Base-by-base conservation (phyloP, 2,329 filamentous ascomycete genomes). In the Ceratocystis papillata region DNA sequence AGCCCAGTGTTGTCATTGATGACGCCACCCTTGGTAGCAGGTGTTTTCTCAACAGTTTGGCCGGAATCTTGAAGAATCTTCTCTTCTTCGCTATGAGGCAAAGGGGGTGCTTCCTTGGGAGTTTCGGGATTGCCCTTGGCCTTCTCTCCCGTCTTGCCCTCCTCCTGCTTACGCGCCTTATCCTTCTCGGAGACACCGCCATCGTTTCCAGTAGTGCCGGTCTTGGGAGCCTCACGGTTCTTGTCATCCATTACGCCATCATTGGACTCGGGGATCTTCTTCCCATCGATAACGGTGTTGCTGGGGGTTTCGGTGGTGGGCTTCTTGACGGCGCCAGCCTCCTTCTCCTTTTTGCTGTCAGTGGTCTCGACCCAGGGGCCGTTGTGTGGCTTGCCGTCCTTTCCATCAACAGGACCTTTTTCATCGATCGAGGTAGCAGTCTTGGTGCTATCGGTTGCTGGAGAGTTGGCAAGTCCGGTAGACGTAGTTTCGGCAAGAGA, bases 161-260 rank as follows among this genome's bases (percentile, higher is more conserved):
- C 87, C 70, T 87, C 81, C 46, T 82, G 81, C 72, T 88, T 87
- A 68, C 84, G 82, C 62, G 85, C 86, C 77, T 90, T 94, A 70
- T 86, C 85, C 76, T 95, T 96, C 73, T 92, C 88, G 30, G 87
- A 90, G 53, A 97, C 89, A 64, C 93, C 92, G 12, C 91, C 92
- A 73, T 92, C 89, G 1, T 89, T 96, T 48, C 93, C 93, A 3
- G 88, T 89, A 1, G 90, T 95, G 60, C 92, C 93, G 74, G 91
- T 83, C 73, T 91, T 92, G 3, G 92, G 90, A 50, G 83, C 81
- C 46, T 82, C 77, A 70, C 90, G 81, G 73, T 88, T 83, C 69
- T 87, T 89, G 75, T 96, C 92, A 73, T 96, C 89, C 93, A 96
- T 96, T 67, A 96, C 90, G 50, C 92, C 90, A 73, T 96, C 85